phyloP scores from a whole-genome alignment of 495 filamentous ascomycete species.

The Penicillium psychrofluorescens region DNA sequence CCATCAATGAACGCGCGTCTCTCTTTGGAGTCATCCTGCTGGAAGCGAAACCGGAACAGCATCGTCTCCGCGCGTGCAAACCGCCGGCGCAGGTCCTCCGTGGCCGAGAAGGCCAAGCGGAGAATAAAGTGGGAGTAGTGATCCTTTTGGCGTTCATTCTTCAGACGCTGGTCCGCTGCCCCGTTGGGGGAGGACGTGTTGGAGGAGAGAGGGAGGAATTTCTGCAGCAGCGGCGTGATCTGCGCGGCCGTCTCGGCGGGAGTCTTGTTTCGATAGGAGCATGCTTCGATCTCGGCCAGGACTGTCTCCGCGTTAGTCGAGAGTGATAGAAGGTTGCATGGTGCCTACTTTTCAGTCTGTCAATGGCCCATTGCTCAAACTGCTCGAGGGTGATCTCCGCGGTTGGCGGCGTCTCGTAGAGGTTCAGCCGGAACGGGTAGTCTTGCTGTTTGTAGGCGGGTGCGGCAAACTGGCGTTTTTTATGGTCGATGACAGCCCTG shows the following conservation, averaged over 20 bases:
- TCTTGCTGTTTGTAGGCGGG: slow-evolving; percentile 62
- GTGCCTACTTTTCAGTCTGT: slow-evolving; percentile 65
- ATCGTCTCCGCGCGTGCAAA: slow-evolving; percentile 82
- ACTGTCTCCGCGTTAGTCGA: slow-evolving; percentile 45
- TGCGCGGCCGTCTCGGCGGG: slow-evolving; percentile 68
- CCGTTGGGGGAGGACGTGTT: slow-evolving; percentile 58
- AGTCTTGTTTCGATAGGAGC: slow-evolving; percentile 86
- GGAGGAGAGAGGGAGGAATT: slow-evolving; percentile 76
- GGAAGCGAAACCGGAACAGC: slow-evolving; percentile 77
- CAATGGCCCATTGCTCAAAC: slow-evolving; percentile 99
- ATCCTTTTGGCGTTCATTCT: slow-evolving; percentile 81
- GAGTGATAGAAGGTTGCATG: not conserved
- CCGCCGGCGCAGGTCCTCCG: slow-evolving; percentile 83
- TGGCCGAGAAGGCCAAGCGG: slow-evolving; percentile 83
- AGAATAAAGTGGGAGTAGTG: slow-evolving; percentile 98
- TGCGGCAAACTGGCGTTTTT: slow-evolving; percentile 79
- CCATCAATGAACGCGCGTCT: slow-evolving; percentile 67
- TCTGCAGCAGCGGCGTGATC: slow-evolving; percentile 73
- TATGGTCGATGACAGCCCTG: slow-evolving; percentile 63
- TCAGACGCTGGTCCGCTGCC: slow-evolving; percentile 40
- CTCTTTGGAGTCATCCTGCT: slow-evolving; percentile 62
- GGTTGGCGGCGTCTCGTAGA: slow-evolving; percentile 83
- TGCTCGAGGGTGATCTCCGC: slow-evolving; percentile 94
- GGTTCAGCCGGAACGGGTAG: slow-evolving; percentile 84
- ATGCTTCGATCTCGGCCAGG: slow-evolving; percentile 90